A percentile compares a stretch with the other conserved stretches of the same genome.
Evolutionary conservation across 1,284 basidiomycete species (phyloP).

Genomic region (Amylostereum areolatum): DNA sequence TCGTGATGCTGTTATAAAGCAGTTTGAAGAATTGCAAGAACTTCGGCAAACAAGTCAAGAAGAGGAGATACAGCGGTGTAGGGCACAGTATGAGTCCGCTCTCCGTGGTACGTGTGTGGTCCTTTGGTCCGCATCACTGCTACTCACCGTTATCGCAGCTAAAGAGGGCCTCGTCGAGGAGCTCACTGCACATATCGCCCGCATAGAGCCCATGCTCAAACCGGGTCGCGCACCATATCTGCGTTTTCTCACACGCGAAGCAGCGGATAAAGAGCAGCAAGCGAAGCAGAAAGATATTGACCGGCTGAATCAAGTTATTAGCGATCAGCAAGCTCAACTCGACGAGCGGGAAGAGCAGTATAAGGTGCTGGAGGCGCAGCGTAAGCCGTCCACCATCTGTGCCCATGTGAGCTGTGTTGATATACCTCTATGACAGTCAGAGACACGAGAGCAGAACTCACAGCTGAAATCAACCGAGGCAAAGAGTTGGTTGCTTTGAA

Average conservation of each 20-base stretch:
- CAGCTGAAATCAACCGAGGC: neutral
- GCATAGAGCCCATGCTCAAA: constrained; percentile 45
- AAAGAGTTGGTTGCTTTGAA: neutral
- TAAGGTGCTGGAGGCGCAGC: constrained; percentile 34
- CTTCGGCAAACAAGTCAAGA: constrained; percentile 62
- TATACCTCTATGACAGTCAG: neutral
- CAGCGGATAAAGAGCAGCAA: constrained; percentile 62
- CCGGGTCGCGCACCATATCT: constrained; percentile 44
- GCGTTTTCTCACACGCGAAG: constrained; percentile 66
- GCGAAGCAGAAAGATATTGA: constrained; percentile 42
- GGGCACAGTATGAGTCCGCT: constrained; percentile 42
- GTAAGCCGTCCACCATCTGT: constrained; percentile 26
- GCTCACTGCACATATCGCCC: constrained; percentile 47
- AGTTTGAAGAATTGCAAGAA: constrained; percentile 51
- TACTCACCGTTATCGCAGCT: constrained; percentile 3
- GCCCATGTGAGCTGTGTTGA: neutral
- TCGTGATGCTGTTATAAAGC: constrained; percentile 41
- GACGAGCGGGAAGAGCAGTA: constrained; percentile 43
- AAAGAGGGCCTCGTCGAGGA: constrained; percentile 50
- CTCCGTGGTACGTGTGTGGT: constrained; percentile 37
- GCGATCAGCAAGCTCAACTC: constrained; percentile 37
- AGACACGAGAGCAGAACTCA: neutral
- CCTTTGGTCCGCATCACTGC: neutral
- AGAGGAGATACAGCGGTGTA: constrained; percentile 38
- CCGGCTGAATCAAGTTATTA: constrained; percentile 36